Evolutionary conservation across 2,329 filamentous ascomycete species (phyloP).

Genomic region (Podosphaera xanthii): DNA sequence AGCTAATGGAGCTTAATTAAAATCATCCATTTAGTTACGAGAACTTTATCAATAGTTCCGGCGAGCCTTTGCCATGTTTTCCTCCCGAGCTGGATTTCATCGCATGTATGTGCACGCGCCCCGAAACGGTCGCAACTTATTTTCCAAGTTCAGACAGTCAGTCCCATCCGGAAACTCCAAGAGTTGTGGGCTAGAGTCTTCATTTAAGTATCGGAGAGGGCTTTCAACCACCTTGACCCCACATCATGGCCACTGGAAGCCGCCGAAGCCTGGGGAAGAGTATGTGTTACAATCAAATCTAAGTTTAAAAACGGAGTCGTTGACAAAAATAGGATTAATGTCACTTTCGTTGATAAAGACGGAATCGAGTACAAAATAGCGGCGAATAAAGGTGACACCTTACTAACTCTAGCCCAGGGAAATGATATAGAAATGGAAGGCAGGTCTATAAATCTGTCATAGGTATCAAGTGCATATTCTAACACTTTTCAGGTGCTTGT

Average conservation of each 20-base stretch:
- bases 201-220: conserved; percentile 9
- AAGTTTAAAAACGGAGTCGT: neutral
- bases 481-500: conserved; percentile 41
- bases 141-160: neutral
- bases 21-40: neutral
- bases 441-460: conserved; percentile 14
- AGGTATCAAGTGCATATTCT: neutral
- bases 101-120: neutral
- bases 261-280: conserved; percentile 84
- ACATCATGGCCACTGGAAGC: conserved; percentile 57
- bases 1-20: neutral
- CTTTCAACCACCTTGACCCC: conserved; percentile 42
- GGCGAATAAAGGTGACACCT: conserved; percentile 70
- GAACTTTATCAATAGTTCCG: neutral
- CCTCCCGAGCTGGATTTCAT: neutral
- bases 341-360: conserved; percentile 91
- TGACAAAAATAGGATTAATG: conserved; percentile 37
- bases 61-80: neutral
- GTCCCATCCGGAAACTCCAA: neutral
- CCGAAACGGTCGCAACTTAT: neutral
- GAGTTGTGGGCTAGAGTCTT: neutral
- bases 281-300: conserved; percentile 21
- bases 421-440: conserved; percentile 96
- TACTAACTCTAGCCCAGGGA: conserved; percentile 84
- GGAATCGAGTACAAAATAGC: conserved; percentile 51